Evolutionary conservation across 2,329 filamentous ascomycete species (phyloP).

Genomic region (Xylaria sp.): DNA sequence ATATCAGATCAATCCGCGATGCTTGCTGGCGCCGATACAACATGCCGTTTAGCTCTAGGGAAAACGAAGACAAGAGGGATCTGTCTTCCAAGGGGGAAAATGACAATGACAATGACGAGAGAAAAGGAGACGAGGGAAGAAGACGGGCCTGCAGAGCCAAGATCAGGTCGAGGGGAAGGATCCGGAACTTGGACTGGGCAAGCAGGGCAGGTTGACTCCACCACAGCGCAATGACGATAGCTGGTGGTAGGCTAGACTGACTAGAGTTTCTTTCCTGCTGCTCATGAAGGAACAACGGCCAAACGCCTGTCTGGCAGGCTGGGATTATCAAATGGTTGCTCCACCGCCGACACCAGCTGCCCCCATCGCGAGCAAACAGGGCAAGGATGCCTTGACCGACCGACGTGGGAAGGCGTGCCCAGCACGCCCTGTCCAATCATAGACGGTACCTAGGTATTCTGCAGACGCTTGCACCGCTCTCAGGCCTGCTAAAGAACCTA

Average conservation of each 20-base stretch:
- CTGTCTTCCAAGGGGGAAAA: background rate
- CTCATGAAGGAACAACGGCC: no score
- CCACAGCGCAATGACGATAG: background rate
- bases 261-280: no score
- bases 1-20: constrained; percentile 11
- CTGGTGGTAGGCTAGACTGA: background rate
- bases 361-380: background rate
- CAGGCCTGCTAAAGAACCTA: background rate
- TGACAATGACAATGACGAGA: background rate
- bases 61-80: background rate
- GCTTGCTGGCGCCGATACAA: constrained; percentile 9
- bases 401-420: background rate
- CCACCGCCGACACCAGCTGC: background rate
- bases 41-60: constrained; percentile 15
- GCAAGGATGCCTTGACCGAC: background rate
- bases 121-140: constrained; percentile 9
- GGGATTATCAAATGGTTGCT: background rate
- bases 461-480: background rate
- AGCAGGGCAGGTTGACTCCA: background rate
- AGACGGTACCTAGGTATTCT: background rate
- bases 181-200: background rate
- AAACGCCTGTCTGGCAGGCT: background rate
- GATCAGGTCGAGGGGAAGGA: constrained; percentile 14
- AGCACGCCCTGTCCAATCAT: background rate
- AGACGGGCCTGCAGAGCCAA: constrained; percentile 17